Evolutionary conservation across 2,329 filamentous ascomycete genomes (phyloP).

Genomic region (Neopestalotiopsis sp.): DNA sequence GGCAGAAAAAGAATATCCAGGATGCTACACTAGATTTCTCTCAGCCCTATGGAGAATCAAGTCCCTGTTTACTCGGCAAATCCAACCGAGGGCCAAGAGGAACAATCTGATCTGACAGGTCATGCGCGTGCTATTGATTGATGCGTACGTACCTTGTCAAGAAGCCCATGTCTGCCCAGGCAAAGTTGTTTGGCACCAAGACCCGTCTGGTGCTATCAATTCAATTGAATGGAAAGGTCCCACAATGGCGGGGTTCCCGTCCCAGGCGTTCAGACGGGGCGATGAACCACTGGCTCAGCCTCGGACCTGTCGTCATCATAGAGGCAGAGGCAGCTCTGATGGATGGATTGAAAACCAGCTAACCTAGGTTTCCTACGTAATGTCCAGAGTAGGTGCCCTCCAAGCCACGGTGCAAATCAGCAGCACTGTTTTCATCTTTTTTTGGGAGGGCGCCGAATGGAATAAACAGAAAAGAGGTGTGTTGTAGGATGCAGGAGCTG

Average conservation of each 20-base stretch:
- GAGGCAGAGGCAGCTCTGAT: background rate
- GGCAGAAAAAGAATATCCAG: no score
- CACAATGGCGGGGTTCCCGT: background rate
- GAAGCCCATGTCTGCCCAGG: background rate
- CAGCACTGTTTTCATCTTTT: background rate
- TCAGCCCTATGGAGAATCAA: no score
- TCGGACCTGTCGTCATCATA: slow-evolving; percentile 2
- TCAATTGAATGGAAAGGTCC: background rate
- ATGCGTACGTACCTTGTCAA: no score
- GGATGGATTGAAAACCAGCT: no score
- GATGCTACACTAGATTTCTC: no score
- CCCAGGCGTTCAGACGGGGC: background rate
- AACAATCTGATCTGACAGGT: no score
- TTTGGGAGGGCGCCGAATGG: no score
- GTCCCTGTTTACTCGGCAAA: no score
- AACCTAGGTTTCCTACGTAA: no score
- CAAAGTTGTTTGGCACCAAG: background rate
- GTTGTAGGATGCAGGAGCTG: no score
- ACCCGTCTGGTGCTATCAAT: background rate
- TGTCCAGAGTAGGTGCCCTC: background rate
- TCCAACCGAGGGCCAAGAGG: no score
- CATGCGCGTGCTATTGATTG: background rate
- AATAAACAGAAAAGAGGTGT: background rate
- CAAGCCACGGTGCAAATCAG: background rate
- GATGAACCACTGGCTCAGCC: background rate